Base-by-base conservation (phyloP, 345 rosid genomes). In the Conringia planisiliqua region DNA sequence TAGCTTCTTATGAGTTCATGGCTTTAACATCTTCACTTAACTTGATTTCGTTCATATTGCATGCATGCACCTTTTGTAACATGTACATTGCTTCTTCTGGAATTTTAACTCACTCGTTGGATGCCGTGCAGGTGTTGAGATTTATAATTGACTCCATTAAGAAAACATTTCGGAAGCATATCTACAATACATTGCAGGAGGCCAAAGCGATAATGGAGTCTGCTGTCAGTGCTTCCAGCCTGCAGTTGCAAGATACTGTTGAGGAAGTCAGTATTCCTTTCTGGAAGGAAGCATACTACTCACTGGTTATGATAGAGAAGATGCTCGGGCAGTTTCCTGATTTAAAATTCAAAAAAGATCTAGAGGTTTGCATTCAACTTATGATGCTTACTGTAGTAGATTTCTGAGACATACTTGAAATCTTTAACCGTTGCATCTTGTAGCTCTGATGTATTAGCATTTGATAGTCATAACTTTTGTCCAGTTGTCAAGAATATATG, bases 251-350 rank as follows among this genome's bases (percentile, higher is more conserved):
- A 55, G 88, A 81, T 73, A 70, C 48, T 70, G 51, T 82, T 43
- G 90, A 81, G 62, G 91, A 81, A 69, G 69, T 52, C 40, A 51
- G 73, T 42, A 52, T 81, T 68, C 89, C 89, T 71, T 83, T 78
- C 52, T 95, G 97, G 99, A 92, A 89, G 83, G 96, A 88, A 70
- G 88, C 94, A 35, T 95, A 90, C 82, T 90, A 88, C 83, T 86
- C 99, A 26, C 79, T 95, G 74, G 83, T 92, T 78, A 60, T 90
- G 89, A 66, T 90, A 81, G 98, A 92, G 89, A 95, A 95, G 86
- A 84, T 92, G 78, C 78, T 95, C 12, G 71, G 61, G 50, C 83
- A 86, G 27, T 89, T 89, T 52, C 81, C 50, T 36, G 80, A 79
- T 61, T 60, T 85, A 55, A 27, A 63, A 62, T 77, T 87, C 33